Conservation (phyloP, 441 rosid species). For the Omphalea diandra region DNA sequence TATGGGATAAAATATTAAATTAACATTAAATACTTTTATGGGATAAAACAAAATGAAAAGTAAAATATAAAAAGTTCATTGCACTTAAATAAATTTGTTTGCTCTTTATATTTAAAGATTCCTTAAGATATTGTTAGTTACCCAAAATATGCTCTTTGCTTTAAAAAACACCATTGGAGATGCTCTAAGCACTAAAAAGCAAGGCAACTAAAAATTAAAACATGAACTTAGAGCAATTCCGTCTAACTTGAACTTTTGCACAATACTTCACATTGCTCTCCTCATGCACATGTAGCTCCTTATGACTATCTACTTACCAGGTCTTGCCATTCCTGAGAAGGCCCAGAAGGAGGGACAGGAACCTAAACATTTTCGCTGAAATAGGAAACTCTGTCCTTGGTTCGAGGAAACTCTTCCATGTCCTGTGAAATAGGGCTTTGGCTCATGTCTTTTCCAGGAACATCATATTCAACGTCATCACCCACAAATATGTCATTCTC, state of each 20-base stretch:
- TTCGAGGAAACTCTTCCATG: conserved; percentile 96
- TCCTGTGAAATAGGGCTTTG: conserved; percentile 95
- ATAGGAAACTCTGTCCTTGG: conserved; percentile 69
- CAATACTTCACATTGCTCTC: conserved; percentile 3
- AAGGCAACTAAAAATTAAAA: conserved; percentile 2
- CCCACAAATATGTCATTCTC: conserved; percentile 93
- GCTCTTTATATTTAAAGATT: too few species aligned
- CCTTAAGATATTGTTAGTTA: too few species aligned
- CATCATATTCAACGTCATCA: conserved; percentile 64
- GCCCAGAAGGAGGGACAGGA: conserved; percentile 67
- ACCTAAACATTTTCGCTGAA: conserved; percentile 75
- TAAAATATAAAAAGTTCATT: too few species aligned
- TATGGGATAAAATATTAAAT: too few species aligned
- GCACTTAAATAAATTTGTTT: too few species aligned
- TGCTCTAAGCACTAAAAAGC: conserved; percentile 1
- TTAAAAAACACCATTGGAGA: too few species aligned
- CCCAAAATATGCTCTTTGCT: too few species aligned
- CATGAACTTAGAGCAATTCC: not conserved
- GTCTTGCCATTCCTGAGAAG: conserved; percentile 82
- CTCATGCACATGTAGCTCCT: not conserved
- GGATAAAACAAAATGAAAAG: too few species aligned
- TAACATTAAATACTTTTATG: too few species aligned
- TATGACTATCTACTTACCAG: conserved; percentile 40
- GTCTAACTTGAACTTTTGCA: not conserved
- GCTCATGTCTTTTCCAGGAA: conserved; percentile 75